Conservation (phyloP, 2,329 filamentous ascomycete species). For the Coniochaeta sp. region DNA sequence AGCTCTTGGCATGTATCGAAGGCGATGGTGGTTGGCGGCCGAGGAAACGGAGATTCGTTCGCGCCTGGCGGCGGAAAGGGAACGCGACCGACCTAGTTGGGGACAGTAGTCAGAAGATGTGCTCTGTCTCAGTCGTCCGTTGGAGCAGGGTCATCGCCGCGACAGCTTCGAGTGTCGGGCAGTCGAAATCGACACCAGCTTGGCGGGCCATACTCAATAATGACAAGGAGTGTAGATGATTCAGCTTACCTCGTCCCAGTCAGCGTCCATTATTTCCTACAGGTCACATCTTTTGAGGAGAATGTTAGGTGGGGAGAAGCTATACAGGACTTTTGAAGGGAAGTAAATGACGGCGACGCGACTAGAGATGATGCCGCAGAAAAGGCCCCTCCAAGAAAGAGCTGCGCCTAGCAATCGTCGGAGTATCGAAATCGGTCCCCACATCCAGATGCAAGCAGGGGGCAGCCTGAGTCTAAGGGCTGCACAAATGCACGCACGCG, state of each 20-base stretch:
- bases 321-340: background rate
- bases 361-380: background rate
- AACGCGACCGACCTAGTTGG: constrained; percentile 65
- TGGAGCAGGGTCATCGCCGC: background rate
- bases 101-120: constrained; percentile 3
- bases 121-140: background rate
- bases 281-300: constrained; percentile 11
- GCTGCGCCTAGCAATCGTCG: background rate
- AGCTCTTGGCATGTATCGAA: constrained; percentile 89
- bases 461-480: too few species aligned
- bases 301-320: background rate
- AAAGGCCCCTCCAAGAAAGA: background rate
- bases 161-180: background rate
- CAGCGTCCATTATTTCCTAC: constrained; percentile 47
- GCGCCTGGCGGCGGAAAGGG: constrained; percentile 69
- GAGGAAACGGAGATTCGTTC: constrained; percentile 60
- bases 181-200: background rate
- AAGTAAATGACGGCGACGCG: background rate
- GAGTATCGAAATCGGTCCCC: too few species aligned
- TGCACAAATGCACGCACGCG: too few species aligned
- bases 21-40: constrained; percentile 69
- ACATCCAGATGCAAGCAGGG: background rate
- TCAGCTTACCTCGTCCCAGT: constrained; percentile 55
- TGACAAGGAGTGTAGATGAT: constrained; percentile 16
- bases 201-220: background rate